phyloP scores from a whole-genome alignment of 2,329 filamentous ascomycete genomes.

The Cladosporium sp. region DNA sequence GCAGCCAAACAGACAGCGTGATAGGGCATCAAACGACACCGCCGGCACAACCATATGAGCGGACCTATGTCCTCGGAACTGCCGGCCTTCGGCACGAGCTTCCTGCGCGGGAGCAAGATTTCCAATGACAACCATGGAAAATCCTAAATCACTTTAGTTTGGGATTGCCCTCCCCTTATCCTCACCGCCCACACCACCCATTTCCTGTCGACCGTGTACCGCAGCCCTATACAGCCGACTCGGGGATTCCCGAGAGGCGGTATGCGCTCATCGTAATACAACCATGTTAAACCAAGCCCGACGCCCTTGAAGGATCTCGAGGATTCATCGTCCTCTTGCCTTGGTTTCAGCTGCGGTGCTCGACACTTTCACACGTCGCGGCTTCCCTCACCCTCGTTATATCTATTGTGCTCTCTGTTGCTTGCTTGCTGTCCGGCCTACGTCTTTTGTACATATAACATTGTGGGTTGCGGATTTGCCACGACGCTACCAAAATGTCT shows the following conservation, averaged over 20 bases:
- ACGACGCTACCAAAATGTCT: background rate
- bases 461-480: background rate
- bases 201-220: background rate
- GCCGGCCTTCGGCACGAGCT: background rate
- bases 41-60: background rate
- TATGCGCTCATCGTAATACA: conserved; percentile 12
- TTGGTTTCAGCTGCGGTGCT: background rate
- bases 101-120: background rate
- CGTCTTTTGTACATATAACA: background rate
- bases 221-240: background rate
- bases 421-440: background rate
- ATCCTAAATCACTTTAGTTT: background rate
- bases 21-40: background rate
- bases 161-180: background rate
- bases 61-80: background rate
- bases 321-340: background rate
- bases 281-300: background rate
- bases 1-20: background rate
- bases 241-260: background rate
- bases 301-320: background rate
- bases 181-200: background rate
- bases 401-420: background rate
- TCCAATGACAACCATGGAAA: background rate
- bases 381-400: background rate
- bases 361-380: background rate